phyloP scores from a whole-genome alignment of 2,329 filamentous ascomycete species.

The Chrysosphaeria jannelii region DNA sequence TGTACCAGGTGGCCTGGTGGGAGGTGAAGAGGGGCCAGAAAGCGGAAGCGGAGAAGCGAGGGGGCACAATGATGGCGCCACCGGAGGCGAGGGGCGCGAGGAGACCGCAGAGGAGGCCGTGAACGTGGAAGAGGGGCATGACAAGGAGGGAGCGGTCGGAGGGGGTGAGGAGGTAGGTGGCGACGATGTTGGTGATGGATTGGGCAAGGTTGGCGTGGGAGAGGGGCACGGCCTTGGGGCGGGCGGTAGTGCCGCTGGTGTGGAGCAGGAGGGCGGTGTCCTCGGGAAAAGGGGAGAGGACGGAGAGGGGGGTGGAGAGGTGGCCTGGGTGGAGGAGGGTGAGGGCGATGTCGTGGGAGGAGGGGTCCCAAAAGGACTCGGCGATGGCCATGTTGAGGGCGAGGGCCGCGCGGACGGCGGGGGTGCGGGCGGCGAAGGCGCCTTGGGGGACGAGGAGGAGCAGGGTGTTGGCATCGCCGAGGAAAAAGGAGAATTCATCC shows the following conservation, averaged over 20 bases:
- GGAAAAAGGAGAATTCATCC: constrained; percentile 76
- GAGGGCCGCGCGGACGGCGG: constrained; percentile 45
- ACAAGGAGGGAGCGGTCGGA: constrained; percentile 57
- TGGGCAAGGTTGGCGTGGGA: constrained; percentile 1
- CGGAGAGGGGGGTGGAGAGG: constrained; percentile 52
- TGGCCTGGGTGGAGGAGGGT: too few relatives aligned
- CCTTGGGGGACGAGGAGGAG: constrained; percentile 48
- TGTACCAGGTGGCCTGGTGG: constrained; percentile 69
- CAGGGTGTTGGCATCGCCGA: constrained; percentile 57
- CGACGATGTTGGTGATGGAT: constrained; percentile 39
- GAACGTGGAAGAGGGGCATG: constrained; percentile 78
- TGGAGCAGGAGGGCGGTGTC: constrained; percentile 20
- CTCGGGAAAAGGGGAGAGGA: too few relatives aligned
- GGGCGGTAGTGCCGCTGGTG: constrained; percentile 42
- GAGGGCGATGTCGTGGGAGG: constrained; percentile 32
- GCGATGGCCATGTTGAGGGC: constrained; percentile 64
- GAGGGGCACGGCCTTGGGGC: constrained; percentile 40
- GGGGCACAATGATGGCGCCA: constrained; percentile 50
- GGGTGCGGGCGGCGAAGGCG: constrained; percentile 30
- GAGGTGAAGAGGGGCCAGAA: constrained; percentile 56
- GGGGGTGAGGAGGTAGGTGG: constrained; percentile 42
- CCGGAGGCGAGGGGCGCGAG: constrained; percentile 46
- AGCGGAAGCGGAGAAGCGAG: constrained; percentile 50
- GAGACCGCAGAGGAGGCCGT: constrained; percentile 61
- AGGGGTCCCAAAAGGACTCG: constrained; percentile 53